Conservation (phyloP, 73 alveolate genomes). For the Tetrahymena thermophila region DNA sequence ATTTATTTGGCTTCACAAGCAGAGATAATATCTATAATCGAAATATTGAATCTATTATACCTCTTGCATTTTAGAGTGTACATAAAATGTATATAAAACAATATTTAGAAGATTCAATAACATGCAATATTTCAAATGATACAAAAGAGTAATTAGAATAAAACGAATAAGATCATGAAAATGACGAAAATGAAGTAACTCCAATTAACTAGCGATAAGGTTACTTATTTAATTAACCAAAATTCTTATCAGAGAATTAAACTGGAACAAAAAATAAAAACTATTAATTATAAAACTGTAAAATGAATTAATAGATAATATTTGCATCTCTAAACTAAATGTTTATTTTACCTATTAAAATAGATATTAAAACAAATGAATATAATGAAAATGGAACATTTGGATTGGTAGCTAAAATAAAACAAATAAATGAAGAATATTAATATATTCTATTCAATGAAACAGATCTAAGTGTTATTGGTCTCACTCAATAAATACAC, state of each 20-base stretch:
- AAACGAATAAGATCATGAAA: too few species aligned
- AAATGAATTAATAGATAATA: neutral
- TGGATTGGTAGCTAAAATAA: neutral
- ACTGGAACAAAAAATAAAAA: neutral
- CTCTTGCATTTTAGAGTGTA: neutral
- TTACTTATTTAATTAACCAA: too few species aligned
- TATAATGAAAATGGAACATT: neutral
- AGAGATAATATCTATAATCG: neutral
- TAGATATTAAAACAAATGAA: neutral
- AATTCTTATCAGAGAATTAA: too few species aligned
- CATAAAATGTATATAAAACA: neutral
- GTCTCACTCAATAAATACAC: neutral
- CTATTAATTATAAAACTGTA: too few species aligned
- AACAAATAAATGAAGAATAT: too few species aligned
- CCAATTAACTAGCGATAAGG: neutral
- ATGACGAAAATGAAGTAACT: neutral
- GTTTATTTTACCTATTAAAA: neutral
- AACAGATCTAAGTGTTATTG: neutral
- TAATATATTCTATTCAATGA: neutral
- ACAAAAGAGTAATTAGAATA: too few species aligned
- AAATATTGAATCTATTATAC: neutral
- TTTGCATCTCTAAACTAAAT: neutral
- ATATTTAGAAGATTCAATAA: neutral
- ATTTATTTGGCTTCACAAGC: too few species aligned
- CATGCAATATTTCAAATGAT: neutral